phyloP scores from a whole-genome alignment of 495 filamentous ascomycete genomes.

The Neurospora sp. region DNA sequence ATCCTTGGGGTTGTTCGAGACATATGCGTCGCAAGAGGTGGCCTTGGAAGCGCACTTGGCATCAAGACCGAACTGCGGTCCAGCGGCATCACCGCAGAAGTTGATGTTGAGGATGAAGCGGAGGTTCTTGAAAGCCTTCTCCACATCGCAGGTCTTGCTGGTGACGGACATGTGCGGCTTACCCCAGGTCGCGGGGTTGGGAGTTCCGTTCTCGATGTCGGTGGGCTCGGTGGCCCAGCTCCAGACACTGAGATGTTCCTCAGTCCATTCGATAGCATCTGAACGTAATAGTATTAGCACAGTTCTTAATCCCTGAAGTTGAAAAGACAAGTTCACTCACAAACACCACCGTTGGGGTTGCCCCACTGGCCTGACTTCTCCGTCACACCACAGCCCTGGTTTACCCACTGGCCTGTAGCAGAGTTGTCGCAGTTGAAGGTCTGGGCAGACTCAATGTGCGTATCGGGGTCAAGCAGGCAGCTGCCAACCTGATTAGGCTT shows the following conservation, averaged over 20 bases:
- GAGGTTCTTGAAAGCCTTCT: slow-evolving; percentile 33
- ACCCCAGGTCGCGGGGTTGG: slow-evolving; percentile 55
- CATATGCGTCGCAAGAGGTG: slow-evolving; percentile 44
- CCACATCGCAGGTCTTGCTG: slow-evolving; percentile 31
- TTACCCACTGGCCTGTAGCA: slow-evolving; percentile 15
- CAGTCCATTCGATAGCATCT: slow-evolving; percentile 64
- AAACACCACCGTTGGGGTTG: slow-evolving; percentile 55
- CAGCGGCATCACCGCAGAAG: slow-evolving; percentile 39
- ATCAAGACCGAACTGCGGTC: slow-evolving; percentile 17
- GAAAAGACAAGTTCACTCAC: slow-evolving; percentile 4
- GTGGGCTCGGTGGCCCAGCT: slow-evolving; percentile 50
- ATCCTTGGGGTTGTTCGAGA: slow-evolving; percentile 43
- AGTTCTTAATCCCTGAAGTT: neutral
- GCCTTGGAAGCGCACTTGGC: slow-evolving; percentile 10
- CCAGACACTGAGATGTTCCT: slow-evolving; percentile 57
- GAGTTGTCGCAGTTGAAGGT: slow-evolving; percentile 47
- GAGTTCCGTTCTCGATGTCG: slow-evolving; percentile 42
- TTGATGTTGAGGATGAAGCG: slow-evolving; percentile 38
- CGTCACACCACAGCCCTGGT: slow-evolving; percentile 26
- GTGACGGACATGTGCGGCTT: slow-evolving; percentile 47
- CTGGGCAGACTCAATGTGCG: slow-evolving; percentile 36
- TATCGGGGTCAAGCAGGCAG: slow-evolving; percentile 40
- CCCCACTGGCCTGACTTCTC: slow-evolving; percentile 49
- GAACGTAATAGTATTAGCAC: neutral
- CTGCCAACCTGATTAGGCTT: slow-evolving; percentile 45